Percentiles rank a stretch among this genome's conserved stretches.
These are phyloP conservation scores for Madurella fahalii DNA, from an alignment of 2,329 filamentous ascomycete genomes.

Conservation along the genomic window DNA sequence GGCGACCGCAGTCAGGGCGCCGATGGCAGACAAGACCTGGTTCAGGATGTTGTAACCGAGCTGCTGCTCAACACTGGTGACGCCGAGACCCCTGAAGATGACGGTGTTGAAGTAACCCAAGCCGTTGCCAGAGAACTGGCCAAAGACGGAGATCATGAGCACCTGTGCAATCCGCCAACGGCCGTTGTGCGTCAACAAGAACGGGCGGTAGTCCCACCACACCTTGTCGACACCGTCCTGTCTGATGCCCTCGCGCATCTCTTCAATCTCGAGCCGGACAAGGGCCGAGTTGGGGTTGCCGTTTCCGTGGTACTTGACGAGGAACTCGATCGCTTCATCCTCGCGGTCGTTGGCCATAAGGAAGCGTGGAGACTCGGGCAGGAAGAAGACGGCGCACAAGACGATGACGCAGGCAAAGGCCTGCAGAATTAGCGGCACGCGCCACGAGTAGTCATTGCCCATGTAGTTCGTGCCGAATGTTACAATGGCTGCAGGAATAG, in stretches of 20 bases:
- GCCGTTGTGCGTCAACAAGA: conserved; percentile 41
- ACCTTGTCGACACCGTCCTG: conserved; percentile 45
- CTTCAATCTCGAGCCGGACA: conserved; percentile 39
- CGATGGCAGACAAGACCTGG: conserved; percentile 42
- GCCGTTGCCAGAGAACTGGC: conserved; percentile 49
- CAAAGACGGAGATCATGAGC: conserved; percentile 48
- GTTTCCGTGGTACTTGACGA: conserved; percentile 43
- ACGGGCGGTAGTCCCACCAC: conserved; percentile 46
- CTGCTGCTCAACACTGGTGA: conserved; percentile 35
- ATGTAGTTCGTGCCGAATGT: conserved; percentile 47
- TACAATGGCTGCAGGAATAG: conserved; percentile 46
- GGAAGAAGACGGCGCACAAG: conserved; percentile 35
- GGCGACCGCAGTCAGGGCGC: conserved; percentile 40
- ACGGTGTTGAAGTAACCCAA: conserved; percentile 49
- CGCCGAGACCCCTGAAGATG: conserved; percentile 41
- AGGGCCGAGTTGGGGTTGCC: conserved; percentile 37
- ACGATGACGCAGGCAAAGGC: conserved; percentile 41
- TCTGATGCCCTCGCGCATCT: conserved; percentile 42
- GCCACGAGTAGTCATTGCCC: conserved; percentile 44
- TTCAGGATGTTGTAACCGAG: conserved; percentile 46
- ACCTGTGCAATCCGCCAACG: conserved; percentile 47
- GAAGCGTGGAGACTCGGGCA: conserved; percentile 41
- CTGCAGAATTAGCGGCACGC: conserved; percentile 47
- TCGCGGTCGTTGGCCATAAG: conserved; percentile 39
- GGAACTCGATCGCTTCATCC: conserved; percentile 38